Conservation (phyloP, 805 yeast species). For the Candida corydali region DNA sequence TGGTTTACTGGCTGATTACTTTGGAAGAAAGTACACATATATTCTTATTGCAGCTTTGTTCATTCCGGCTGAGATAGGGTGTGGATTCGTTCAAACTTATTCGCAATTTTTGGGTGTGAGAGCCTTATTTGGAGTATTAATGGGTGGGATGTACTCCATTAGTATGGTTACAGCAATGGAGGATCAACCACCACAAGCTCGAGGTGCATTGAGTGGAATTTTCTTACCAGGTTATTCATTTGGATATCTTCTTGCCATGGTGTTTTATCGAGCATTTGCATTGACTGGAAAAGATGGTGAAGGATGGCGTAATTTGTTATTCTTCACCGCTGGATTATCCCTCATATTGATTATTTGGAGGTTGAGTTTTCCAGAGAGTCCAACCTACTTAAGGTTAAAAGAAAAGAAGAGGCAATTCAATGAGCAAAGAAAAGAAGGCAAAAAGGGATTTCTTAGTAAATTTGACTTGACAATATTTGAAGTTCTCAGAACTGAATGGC, state of each 20-base stretch:
- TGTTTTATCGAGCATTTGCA: conserved; percentile 61
- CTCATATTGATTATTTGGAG: conserved; percentile 33
- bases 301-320: conserved; percentile 62
- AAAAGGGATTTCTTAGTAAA: conserved; percentile 19
- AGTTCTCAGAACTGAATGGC: conserved; percentile 49
- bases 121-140: conserved; percentile 55
- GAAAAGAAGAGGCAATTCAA: conserved; percentile 8
- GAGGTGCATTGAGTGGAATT: conserved; percentile 60
- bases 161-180: conserved; percentile 52
- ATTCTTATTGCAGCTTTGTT: conserved; percentile 43
- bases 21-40: conserved; percentile 60
- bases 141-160: conserved; percentile 56
- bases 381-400: conserved; percentile 33
- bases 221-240: conserved; percentile 80
- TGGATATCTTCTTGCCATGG: conserved; percentile 62
- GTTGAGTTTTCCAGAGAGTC: conserved; percentile 39
- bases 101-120: conserved; percentile 58
- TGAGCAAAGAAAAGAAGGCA: conserved; percentile 8
- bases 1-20: conserved; percentile 56
- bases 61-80: conserved; percentile 55
- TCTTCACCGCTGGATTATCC: conserved; percentile 63
- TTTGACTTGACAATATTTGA: conserved; percentile 7
- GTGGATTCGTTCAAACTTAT: conserved; percentile 57
- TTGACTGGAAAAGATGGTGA: conserved; percentile 39
- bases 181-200: conserved; percentile 49